Percentiles rank a stretch among this genome's conserved stretches.
phyloP scores from a whole-genome alignment of 2,329 filamentous ascomycete genomes.

The Fusarium sp. region DNA sequence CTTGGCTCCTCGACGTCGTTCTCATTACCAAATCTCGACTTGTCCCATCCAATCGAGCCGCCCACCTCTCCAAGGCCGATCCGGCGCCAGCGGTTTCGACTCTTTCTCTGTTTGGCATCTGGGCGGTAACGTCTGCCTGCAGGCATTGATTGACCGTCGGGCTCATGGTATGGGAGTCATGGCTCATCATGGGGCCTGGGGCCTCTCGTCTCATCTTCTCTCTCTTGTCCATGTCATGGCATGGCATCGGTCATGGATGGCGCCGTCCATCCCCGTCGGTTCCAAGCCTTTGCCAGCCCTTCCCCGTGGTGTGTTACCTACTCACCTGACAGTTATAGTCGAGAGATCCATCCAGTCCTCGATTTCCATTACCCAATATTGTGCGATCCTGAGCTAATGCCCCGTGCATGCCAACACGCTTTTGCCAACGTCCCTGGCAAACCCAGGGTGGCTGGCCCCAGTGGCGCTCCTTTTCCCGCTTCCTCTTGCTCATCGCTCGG shows the following conservation, averaged over 20 bases:
- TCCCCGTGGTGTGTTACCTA: constrained; percentile 46
- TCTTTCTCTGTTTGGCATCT: constrained; percentile 38
- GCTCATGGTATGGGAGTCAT: background rate
- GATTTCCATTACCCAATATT: constrained; percentile 67
- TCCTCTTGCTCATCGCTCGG: constrained; percentile 38
- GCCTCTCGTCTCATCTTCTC: constrained; percentile 8
- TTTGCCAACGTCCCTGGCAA: constrained; percentile 37
- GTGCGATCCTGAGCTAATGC: constrained; percentile 52
- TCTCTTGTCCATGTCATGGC: constrained; percentile 6
- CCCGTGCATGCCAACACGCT: constrained; percentile 48
- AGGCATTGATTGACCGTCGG: constrained; percentile 19
- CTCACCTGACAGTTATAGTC: constrained; percentile 48
- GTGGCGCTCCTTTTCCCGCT: constrained; percentile 39
- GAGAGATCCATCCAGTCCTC: constrained; percentile 56
- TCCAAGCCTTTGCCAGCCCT: constrained; percentile 30
- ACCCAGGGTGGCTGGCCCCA: constrained; percentile 25
- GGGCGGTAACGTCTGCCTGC: constrained; percentile 29
- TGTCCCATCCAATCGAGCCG: constrained; percentile 50
- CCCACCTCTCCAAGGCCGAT: constrained; percentile 41
- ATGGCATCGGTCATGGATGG: constrained; percentile 19
- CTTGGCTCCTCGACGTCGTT: constrained; percentile 51
- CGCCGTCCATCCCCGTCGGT: constrained; percentile 12
- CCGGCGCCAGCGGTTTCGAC: constrained; percentile 37
- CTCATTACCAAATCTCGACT: constrained; percentile 57
- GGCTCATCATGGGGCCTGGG: constrained; percentile 35